Base-by-base conservation (phyloP, 768 basidiomycete species). In the Neoboletus magnificus region DNA sequence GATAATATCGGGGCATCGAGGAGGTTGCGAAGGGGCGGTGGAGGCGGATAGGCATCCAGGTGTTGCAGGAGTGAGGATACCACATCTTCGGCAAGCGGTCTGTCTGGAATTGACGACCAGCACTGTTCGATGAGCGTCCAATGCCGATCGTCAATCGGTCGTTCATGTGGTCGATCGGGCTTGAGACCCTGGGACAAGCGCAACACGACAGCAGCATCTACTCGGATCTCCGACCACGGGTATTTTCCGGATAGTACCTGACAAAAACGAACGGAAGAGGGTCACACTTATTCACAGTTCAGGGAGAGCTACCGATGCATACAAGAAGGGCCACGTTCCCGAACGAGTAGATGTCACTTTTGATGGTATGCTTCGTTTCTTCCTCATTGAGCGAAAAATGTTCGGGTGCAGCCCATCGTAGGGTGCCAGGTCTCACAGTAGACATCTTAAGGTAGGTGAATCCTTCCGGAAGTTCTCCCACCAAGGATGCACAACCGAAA, bases 341-440 rank as follows among this genome's bases (percentile, higher is more conserved):
- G 25, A 56, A 56, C n/a, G 53, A 57, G 27, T 57, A 57, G 4
- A 57, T 57, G 22, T 54, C 55, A 13, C 45, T 56, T 15, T 55
- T 49, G 20, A 42, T 46, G 5, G 43, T 58, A 16, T n/a, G 37
- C 32, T 40, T 54, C 7, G 45, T 10, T 3, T 47, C 29, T 0
- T 35, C 52, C 33, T 36, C 36, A 7, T 53, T 20, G 13, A 46
- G 5, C 13, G 56, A 58, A 33, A 58, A 50, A 30, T 50, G 43
- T 35, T 58, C 54, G 0, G 49, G 57, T 20, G 57, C 57, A 23
- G 48, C 47, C 57, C 54, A 56, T 39, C 57, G 42, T 15, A 58
- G n/a, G 6, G 57, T 56, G 10, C 57, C 57, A 1, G 43, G 54
- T 27, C 57, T 29, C 23, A 33, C 5, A 15, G 57, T 47, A 5